phyloP scores from a whole-genome alignment of 2,329 filamentous ascomycete species.

The Blastomyces silverae region DNA sequence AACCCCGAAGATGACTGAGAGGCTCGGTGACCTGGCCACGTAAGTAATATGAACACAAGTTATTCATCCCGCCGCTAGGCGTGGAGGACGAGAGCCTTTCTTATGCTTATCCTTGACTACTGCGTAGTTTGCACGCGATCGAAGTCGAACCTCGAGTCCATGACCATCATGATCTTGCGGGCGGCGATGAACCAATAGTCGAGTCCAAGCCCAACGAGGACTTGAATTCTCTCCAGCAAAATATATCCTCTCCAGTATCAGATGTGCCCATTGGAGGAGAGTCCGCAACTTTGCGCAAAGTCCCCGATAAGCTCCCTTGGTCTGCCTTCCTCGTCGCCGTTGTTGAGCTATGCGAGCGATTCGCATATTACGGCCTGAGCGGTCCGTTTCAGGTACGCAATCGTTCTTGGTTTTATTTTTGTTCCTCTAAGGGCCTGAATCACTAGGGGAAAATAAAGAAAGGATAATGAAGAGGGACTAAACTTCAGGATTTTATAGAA shows the following conservation, averaged over 20 bases:
- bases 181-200: neutral
- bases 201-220: neutral
- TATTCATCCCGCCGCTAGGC: neutral
- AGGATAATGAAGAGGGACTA: neutral
- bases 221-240: neutral
- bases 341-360: slow-evolving; percentile 53
- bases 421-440: neutral
- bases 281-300: slow-evolving; percentile 44
- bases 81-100: neutral
- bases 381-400: slow-evolving; percentile 42
- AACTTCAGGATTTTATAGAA: slow-evolving; percentile 34
- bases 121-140: neutral
- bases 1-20: slow-evolving; percentile 17
- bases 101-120: neutral
- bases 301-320: slow-evolving; percentile 50
- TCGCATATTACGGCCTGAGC: slow-evolving; percentile 52
- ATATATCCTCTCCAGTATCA: neutral
- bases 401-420: neutral
- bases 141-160: slow-evolving; percentile 3
- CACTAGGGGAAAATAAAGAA: neutral
- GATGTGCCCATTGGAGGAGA: slow-evolving; percentile 48
- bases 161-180: neutral
- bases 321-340: slow-evolving; percentile 52
- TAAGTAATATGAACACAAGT: neutral
- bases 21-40: neutral